A percentile compares a stretch with the other conserved stretches of the same genome.
phyloP scores from a whole-genome alignment of 2,329 filamentous ascomycete species.

The Nigrograna mackinnonii region DNA sequence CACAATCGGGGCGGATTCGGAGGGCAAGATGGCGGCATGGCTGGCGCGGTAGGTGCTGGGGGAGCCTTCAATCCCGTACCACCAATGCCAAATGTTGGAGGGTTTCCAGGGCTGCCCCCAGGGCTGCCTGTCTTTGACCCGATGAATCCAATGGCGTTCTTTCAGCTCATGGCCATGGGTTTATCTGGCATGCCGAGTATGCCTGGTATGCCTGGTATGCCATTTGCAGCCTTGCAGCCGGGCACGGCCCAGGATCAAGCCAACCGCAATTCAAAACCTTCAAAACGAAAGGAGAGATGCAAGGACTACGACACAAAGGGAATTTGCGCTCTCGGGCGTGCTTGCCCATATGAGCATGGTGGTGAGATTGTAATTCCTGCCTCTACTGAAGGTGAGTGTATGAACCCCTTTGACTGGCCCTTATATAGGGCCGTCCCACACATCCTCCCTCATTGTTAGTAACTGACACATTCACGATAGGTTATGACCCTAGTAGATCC shows the following conservation, averaged over 20 bases:
- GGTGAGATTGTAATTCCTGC: constrained; percentile 52
- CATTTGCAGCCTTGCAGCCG: constrained; percentile 20
- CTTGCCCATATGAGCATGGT: constrained; percentile 72
- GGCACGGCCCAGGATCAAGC: background rate
- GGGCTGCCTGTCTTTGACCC: constrained; percentile 60
- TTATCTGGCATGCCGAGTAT: constrained; percentile 48
- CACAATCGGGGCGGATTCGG: constrained; percentile 43
- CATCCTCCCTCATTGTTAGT: too few species aligned
- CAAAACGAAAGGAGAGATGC: constrained; percentile 56
- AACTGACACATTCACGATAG: too few species aligned
- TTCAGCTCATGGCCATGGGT: constrained; percentile 57
- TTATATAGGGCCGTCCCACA: too few species aligned
- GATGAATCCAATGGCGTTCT: constrained; percentile 63
- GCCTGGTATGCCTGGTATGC: constrained; percentile 31
- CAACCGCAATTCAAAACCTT: background rate
- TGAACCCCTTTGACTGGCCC: too few species aligned
- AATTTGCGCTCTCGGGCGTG: constrained; percentile 68
- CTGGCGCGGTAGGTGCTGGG: constrained; percentile 6
- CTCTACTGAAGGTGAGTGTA: constrained; percentile 16
- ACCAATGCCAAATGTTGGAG: constrained; percentile 18
- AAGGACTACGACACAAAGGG: constrained; percentile 74
- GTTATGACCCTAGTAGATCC: too few species aligned
- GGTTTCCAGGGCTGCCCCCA: constrained; percentile 44
- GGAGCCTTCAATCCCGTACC: constrained; percentile 33
- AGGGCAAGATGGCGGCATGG: constrained; percentile 16